A percentile compares a stretch with the other conserved stretches of the same genome.
These are phyloP conservation scores for Pseudozyma thailandica DNA, from an alignment of 1,284 basidiomycete species.

Conservation along the genomic window DNA sequence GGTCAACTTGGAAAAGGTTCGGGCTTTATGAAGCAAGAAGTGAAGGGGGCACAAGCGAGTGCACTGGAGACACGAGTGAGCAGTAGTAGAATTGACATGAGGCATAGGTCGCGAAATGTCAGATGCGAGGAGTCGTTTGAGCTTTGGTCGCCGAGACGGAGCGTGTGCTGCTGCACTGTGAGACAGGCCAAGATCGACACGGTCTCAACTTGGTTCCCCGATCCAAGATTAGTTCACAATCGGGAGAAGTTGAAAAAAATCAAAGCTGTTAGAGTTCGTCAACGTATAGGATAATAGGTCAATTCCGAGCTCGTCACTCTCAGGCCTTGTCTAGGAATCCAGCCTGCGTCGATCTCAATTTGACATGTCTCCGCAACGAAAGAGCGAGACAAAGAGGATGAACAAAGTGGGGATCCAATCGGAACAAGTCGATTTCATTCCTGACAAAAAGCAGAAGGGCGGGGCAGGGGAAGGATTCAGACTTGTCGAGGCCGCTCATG, in stretches of 20 bases:
- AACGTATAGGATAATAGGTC: no score
- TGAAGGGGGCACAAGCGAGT: not conserved
- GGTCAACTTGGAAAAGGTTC: no score
- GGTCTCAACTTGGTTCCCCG: no score
- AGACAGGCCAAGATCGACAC: conserved; percentile 7
- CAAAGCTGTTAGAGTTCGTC: not conserved
- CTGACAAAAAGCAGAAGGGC: not conserved
- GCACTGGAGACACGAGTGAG: conserved; percentile 1
- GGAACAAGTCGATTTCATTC: conserved; percentile 1
- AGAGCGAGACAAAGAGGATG: not conserved
- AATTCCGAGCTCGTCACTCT: no score
- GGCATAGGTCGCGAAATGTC: conserved; percentile 21
- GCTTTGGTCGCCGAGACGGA: not conserved
- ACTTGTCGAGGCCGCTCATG: conserved; percentile 1
- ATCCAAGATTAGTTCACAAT: not conserved
- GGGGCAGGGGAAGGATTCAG: not conserved
- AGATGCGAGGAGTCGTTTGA: conserved; percentile 21
- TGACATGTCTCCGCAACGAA: no score
- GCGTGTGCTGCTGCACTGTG: conserved; percentile 10
- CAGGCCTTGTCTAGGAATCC: no score
- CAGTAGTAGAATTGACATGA: conserved; percentile 17
- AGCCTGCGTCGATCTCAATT: no score
- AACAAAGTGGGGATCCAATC: conserved; percentile 5
- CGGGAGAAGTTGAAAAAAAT: not conserved
- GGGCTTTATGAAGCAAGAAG: no score